phyloP scores from a whole-genome alignment of 176 grass and related monocot species.

The Saccharum officinarum region DNA sequence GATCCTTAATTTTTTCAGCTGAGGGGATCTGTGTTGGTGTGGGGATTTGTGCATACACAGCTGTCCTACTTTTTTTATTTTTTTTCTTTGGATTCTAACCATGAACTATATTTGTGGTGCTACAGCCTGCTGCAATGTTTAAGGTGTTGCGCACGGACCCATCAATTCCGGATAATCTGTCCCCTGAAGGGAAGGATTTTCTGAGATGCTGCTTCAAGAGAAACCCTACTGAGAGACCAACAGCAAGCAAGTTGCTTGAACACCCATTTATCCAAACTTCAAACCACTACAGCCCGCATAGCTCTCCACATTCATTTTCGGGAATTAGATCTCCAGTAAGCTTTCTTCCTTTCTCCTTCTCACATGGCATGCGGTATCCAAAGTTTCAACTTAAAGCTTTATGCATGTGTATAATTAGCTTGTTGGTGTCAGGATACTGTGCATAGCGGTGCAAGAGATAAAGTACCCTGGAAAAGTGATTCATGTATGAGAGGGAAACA shows the following conservation, averaged over 20 bases:
- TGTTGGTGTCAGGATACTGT: slow-evolving; percentile 51
- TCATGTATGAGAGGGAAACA: slow-evolving; percentile 48
- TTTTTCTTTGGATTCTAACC: slow-evolving; percentile 12
- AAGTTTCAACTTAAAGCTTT: neutral
- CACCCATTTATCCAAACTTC: slow-evolving; percentile 59
- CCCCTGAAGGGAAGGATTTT: slow-evolving; percentile 84
- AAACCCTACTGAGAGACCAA: slow-evolving; percentile 73
- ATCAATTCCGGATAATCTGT: slow-evolving; percentile 58
- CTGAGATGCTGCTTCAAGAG: slow-evolving; percentile 77
- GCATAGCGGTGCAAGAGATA: slow-evolving; percentile 46
- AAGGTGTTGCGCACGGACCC: slow-evolving; percentile 79
- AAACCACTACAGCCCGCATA: slow-evolving; percentile 50
- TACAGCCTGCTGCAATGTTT: slow-evolving; percentile 87
- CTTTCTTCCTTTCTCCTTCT: neutral
- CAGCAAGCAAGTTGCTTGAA: slow-evolving; percentile 65
- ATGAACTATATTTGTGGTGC: slow-evolving; percentile 34
- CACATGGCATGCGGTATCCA: neutral
- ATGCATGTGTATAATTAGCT: slow-evolving; percentile 15
- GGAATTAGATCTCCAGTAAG: slow-evolving; percentile 70
- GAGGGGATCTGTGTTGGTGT: neutral
- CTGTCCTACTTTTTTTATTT: neutral
- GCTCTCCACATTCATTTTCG: slow-evolving; percentile 43
- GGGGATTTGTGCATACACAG: neutral
- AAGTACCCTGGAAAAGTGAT: slow-evolving; percentile 54
- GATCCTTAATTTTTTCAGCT: neutral